Conservation (phyloP, 2,329 filamentous ascomycete genomes). For the Rasamsonia emersonii region DNA sequence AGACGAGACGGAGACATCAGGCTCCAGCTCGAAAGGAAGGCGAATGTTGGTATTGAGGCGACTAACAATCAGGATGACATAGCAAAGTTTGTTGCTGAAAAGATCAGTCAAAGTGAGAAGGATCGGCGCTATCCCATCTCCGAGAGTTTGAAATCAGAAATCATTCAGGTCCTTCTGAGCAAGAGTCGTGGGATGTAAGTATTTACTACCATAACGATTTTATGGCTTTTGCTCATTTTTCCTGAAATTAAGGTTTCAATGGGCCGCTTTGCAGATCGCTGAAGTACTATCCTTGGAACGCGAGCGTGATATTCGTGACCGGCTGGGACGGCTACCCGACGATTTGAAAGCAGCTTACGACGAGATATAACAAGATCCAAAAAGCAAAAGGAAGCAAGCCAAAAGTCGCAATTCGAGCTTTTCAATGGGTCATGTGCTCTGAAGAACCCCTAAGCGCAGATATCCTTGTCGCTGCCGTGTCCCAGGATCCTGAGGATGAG, state of each 20-base stretch:
- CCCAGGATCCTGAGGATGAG: constrained; percentile 9
- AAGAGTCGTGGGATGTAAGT: constrained; percentile 22
- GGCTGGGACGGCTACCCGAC: constrained; percentile 21
- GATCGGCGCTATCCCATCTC: constrained; percentile 11
- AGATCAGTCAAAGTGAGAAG: constrained; percentile 13
- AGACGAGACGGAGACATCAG: constrained; percentile 8
- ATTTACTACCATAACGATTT: neutral
- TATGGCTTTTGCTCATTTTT: neutral
- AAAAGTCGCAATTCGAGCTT: constrained; percentile 13
- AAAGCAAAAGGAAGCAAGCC: constrained; percentile 8
- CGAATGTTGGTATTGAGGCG: constrained; percentile 12
- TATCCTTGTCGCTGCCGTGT: constrained; percentile 11
- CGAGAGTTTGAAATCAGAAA: constrained; percentile 10
- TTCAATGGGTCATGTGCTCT: constrained; percentile 18
- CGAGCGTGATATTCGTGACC: constrained; percentile 13
- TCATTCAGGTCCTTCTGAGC: constrained; percentile 13
- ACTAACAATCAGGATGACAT: constrained; percentile 24
- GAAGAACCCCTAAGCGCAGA: constrained; percentile 8
- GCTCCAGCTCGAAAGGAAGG: constrained; percentile 3
- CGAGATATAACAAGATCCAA: constrained; percentile 16
- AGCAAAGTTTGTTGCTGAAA: constrained; percentile 14
- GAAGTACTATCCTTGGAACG: constrained; percentile 16
- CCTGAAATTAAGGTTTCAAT: constrained; percentile 22
- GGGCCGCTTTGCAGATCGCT: constrained; percentile 22
- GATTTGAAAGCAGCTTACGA: constrained; percentile 21